These are phyloP conservation scores for Talaromyces sp. DNA, from an alignment of 2,329 filamentous ascomycete species.

Conservation along the genomic window DNA sequence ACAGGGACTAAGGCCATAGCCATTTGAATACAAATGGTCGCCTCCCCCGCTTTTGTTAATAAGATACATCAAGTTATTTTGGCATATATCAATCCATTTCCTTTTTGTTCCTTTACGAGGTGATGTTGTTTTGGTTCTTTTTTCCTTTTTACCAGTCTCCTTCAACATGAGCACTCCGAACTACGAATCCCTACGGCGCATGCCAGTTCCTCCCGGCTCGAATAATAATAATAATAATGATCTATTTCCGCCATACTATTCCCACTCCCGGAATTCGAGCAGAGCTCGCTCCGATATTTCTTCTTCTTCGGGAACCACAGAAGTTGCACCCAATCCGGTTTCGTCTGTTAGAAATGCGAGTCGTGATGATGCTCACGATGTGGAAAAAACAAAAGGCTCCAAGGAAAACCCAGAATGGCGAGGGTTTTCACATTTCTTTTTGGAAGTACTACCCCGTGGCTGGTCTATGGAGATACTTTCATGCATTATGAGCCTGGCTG, in stretches of 20 bases:
- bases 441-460: background rate
- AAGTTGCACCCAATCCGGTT: background rate
- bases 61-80: background rate
- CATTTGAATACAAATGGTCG: too few relatives aligned
- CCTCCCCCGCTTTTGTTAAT: background rate
- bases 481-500: background rate
- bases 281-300: background rate
- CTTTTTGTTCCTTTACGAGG: background rate
- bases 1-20: background rate
- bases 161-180: background rate
- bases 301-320: background rate
- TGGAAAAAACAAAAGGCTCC: background rate
- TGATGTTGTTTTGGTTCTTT: background rate
- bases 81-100: background rate
- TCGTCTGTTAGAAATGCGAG: background rate
- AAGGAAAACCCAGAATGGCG: background rate
- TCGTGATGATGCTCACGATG: too few relatives aligned
- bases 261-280: background rate
- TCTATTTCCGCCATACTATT: background rate
- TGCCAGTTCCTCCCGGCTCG: background rate
- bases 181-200: background rate
- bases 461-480: slow-evolving; percentile 2
- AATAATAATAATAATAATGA: background rate
- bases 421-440: background rate
- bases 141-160: background rate